A percentile compares a stretch with the other conserved stretches of the same genome.
These are phyloP conservation scores for Talaromyces marneffei DNA, from an alignment of 2,329 filamentous ascomycete species.

Conservation along the genomic window DNA sequence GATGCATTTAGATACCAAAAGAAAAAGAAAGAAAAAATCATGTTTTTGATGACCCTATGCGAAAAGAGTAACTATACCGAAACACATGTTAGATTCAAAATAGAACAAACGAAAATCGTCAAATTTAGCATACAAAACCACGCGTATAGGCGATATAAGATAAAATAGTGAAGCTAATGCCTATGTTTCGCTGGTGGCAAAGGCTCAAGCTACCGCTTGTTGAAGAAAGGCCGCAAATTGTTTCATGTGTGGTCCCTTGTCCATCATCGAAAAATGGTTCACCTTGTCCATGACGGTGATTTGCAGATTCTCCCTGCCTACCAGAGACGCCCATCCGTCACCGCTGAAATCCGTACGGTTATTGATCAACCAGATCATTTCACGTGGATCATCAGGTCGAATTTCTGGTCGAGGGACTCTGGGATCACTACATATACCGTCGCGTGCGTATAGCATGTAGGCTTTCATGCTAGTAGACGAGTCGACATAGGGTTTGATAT, in stretches of 20 bases:
- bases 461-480: neutral
- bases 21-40: too few species aligned
- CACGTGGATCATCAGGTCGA: neutral
- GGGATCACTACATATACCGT: neutral
- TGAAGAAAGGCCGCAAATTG: neutral
- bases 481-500: neutral
- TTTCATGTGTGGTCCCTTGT: neutral
- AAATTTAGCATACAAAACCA: too few species aligned
- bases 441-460: slow-evolving; percentile 1
- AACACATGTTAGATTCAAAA: too few species aligned
- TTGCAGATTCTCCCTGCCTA: neutral
- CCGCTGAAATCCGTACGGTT: neutral
- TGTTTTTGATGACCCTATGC: too few species aligned
- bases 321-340: neutral
- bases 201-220: neutral
- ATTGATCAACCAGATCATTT: slow-evolving; percentile 3
- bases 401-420: neutral
- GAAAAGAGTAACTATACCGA: too few species aligned
- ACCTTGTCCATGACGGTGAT: slow-evolving; percentile 1
- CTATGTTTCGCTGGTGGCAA: too few species aligned
- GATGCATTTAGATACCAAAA: too few species aligned
- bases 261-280: slow-evolving; percentile 6
- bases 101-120: too few species aligned
- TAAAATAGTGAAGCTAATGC: neutral
- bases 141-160: neutral